phyloP scores from a whole-genome alignment of 1,284 basidiomycete genomes.

The Xerocomus nothofagi region DNA sequence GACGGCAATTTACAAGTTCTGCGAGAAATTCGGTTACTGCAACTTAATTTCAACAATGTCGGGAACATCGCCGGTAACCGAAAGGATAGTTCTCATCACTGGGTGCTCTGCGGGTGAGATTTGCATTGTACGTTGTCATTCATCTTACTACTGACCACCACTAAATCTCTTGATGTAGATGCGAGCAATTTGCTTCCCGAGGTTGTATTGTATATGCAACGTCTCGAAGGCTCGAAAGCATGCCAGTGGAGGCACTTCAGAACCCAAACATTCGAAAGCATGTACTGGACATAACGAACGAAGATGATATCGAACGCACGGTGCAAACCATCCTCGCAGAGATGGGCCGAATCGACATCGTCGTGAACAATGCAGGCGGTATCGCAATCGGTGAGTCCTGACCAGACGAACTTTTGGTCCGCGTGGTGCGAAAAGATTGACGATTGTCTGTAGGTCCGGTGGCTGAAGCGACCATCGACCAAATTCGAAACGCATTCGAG shows the following conservation, averaged over 20 bases:
- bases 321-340: constrained; percentile 45
- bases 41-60: constrained; percentile 10
- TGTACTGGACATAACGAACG: constrained; percentile 54
- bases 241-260: constrained; percentile 50
- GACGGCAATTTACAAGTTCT: no score
- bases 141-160: no score
- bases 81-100: constrained; percentile 59
- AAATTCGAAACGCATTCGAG: constrained; percentile 53
- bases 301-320: constrained; percentile 46
- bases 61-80: background rate
- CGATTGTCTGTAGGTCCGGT: constrained; percentile 50
- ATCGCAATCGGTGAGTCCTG: constrained; percentile 42
- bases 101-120: constrained; percentile 72
- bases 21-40: no score
- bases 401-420: no score
- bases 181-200: constrained; percentile 53
- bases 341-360: constrained; percentile 58
- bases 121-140: constrained; percentile 49
- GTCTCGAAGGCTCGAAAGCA: constrained; percentile 53
- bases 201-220: constrained; percentile 69
- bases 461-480: constrained; percentile 58
- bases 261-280: constrained; percentile 43
- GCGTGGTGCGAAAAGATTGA: background rate
- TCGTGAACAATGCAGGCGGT: constrained; percentile 68
- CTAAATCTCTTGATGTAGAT: constrained; percentile 40